Percentiles rank a stretch among this genome's conserved stretches.
Evolutionary conservation across 805 yeast genomes (phyloP).

Genomic region (Barnettozyma pratensis): DNA sequence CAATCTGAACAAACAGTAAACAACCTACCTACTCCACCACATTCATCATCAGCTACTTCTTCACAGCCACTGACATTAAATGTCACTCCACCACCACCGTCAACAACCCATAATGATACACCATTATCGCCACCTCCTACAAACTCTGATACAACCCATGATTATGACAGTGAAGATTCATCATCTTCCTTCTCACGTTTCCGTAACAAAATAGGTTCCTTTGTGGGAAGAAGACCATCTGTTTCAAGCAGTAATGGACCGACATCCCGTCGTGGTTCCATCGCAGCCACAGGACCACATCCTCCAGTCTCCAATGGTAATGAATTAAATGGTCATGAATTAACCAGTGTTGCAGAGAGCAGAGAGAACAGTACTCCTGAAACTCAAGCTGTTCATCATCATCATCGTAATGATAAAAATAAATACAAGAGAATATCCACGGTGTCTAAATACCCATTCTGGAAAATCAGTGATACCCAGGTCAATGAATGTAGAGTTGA

Average conservation of each 20-base stretch:
- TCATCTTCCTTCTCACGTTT: slow-evolving; percentile 12
- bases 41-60: background rate
- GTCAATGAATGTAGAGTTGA: slow-evolving; percentile 55
- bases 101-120: background rate
- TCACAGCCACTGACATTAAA: background rate
- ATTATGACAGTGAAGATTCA: slow-evolving; percentile 17
- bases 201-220: slow-evolving; percentile 5
- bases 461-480: slow-evolving; percentile 81
- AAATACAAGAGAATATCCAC: slow-evolving; percentile 49
- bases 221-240: slow-evolving; percentile 7
- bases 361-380: slow-evolving; percentile 3
- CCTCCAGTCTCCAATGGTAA: too few species aligned
- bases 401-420: background rate
- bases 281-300: background rate
- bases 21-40: background rate
- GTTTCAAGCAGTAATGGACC: background rate
- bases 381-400: background rate
- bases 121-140: slow-evolving; percentile 10
- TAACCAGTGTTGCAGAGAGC: slow-evolving; percentile 10
- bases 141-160: slow-evolving; percentile 13
- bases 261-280: slow-evolving; percentile 5
- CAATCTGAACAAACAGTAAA: background rate
- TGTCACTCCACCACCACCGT: slow-evolving; percentile 5
- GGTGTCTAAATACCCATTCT: slow-evolving; percentile 56
- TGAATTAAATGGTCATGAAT: slow-evolving; percentile 6